These are phyloP conservation scores for Apophysomyces trapeziformis DNA, from an alignment of 371 early-diverging fungal genomes.

Conservation along the genomic window DNA sequence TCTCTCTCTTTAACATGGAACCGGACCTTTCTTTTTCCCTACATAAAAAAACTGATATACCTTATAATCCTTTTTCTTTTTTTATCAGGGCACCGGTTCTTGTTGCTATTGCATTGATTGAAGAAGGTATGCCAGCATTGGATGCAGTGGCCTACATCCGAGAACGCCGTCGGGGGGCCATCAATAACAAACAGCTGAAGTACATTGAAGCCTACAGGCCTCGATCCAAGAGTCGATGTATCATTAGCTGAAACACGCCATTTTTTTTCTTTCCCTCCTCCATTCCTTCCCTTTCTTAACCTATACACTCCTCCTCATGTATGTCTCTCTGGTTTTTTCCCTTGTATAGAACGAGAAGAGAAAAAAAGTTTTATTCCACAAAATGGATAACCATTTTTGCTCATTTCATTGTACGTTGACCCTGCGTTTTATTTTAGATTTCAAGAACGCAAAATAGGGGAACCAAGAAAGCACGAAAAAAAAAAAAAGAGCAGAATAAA, in stretches of 20 bases:
- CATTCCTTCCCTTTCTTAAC: too few species aligned
- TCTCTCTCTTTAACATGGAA: neutral
- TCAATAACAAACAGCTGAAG: conserved; percentile 83
- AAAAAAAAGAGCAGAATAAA: neutral
- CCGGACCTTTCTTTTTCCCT: too few species aligned
- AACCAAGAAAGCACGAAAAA: neutral
- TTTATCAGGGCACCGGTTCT: conserved; percentile 69
- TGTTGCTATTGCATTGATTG: conserved; percentile 85
- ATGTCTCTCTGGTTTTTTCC: too few species aligned
- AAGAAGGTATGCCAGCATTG: conserved; percentile 81
- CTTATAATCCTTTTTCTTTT: neutral
- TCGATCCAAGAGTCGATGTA: conserved; percentile 50
- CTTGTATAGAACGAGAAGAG: too few species aligned
- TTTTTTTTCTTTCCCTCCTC: neutral
- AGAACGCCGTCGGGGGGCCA: conserved; percentile 84
- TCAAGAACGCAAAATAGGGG: neutral
- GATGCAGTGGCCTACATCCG: conserved; percentile 85
- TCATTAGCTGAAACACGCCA: conserved; percentile 28
- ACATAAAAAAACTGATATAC: too few species aligned
- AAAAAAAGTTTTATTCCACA: neutral
- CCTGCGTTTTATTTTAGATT: neutral
- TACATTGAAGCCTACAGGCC: conserved; percentile 79
- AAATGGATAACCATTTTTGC: neutral
- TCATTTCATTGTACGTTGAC: neutral
- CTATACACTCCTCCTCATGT: too few species aligned